Evolutionary conservation across 768 basidiomycete genomes (phyloP), one percentile per base, ranked within the genome.

Genomic region (Lactarius sanguifluus): DNA sequence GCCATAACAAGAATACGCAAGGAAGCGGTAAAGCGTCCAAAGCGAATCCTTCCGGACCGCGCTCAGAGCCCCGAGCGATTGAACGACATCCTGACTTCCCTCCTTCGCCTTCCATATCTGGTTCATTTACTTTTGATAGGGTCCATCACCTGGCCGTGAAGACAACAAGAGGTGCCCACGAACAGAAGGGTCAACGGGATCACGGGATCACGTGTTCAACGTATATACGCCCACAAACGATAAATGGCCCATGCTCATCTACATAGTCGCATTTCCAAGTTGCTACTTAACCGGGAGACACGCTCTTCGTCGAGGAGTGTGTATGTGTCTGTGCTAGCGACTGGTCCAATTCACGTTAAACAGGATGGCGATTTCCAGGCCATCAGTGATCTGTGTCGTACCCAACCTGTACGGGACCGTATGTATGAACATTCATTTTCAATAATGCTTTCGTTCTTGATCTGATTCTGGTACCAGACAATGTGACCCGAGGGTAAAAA

Each of bases 401-500:
- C 89, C 91, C 1, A 94, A 94, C 75, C 93, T 91, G 6, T 88
- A 86, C 6, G 92, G 92, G 23, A 78, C 83, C 30, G 87, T 89
- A 65, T 77, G 85, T 78, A 6, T 25, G 8, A 16, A 30, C 23
- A 23, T 50, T 4, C 12, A 12, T 3, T 41, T n/a, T 30, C 13
- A 13, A 36, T 10, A 6, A 59, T 12, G 2, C 25, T 25, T 28
- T 3, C 10, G 1, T 41, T 40, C 45, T 43, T n/a, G 41, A 58
- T 25, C 36, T 61, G 40, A 50, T 59, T 20, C 43, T 62, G 36
- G 41, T 59, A 30, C 10, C 70, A 90, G 81, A 90, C 88, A 0
- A 88, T 89, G 85, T 76, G 79, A 10, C 72, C 75, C 2, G 73
- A 81, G 62, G 80, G 92, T 69, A 94, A 93, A 81, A 85, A 87